Evolutionary conservation across 345 rosid species (phyloP).

Genomic region (Abelmoschus esculentus): DNA sequence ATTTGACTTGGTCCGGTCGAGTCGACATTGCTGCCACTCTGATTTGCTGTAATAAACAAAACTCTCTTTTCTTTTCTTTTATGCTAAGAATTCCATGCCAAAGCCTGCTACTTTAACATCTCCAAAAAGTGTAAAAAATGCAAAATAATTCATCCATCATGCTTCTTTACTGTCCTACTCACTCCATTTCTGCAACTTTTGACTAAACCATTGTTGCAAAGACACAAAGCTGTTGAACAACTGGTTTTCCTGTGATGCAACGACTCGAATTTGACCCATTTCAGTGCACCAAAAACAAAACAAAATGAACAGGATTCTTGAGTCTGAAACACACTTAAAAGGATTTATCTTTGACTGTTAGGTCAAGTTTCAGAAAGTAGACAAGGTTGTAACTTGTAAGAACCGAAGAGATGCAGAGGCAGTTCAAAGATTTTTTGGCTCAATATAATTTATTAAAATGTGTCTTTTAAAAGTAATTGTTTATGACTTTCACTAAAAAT

Average conservation of each 20-base stretch:
- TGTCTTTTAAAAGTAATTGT: no score
- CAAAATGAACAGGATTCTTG: not conserved
- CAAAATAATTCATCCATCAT: not conserved
- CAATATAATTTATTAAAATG: no score
- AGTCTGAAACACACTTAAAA: not conserved
- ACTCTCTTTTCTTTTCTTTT: no score
- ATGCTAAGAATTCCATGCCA: not conserved
- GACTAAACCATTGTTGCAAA: conserved; percentile 26
- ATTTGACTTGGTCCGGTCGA: no score
- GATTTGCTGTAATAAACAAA: no score
- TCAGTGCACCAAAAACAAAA: no score
- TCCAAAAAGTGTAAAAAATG: conserved; percentile 19
- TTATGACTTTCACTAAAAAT: no score
- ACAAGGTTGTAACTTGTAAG: not conserved
- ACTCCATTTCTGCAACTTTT: conserved; percentile 19
- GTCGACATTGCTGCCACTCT: no score
- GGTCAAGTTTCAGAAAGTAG: not conserved
- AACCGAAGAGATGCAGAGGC: not conserved
- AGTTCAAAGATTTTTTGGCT: no score
- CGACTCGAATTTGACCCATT: not conserved
- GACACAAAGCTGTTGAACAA: not conserved
- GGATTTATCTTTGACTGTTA: not conserved
- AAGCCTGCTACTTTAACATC: conserved; percentile 3
- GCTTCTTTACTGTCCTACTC: conserved; percentile 9
- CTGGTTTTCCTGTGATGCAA: conserved; percentile 13